Evolutionary conservation across 2,329 filamentous ascomycete species (phyloP).

Genomic region (Metarhizium robertsii): DNA sequence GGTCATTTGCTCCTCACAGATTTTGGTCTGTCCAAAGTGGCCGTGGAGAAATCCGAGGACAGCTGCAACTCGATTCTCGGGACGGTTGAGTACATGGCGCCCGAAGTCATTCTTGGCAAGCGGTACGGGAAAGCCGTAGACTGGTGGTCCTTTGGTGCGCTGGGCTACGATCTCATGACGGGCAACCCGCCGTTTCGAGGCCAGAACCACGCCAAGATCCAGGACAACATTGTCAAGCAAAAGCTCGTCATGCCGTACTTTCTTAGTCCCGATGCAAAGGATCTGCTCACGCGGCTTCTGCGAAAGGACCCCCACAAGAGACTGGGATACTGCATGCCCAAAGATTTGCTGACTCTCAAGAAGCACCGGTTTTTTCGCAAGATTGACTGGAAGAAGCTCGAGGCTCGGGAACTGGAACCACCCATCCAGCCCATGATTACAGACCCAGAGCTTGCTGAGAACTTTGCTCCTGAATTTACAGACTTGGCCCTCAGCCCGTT

Average conservation of each 20-base stretch:
- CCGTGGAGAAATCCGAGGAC: slow-evolving; percentile 50
- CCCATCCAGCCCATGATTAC: slow-evolving; percentile 92
- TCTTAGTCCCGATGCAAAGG: slow-evolving; percentile 84
- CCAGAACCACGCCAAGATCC: slow-evolving; percentile 87
- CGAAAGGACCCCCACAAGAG: slow-evolving; percentile 89
- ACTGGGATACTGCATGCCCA: slow-evolving; percentile 78
- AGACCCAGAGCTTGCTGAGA: slow-evolving; percentile 91
- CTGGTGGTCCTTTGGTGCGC: slow-evolving; percentile 95
- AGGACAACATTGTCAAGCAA: slow-evolving; percentile 90
- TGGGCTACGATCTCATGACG: slow-evolving; percentile 87
- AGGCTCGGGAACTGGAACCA: slow-evolving; percentile 70
- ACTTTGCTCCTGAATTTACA: slow-evolving; percentile 91
- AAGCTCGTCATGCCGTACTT: slow-evolving; percentile 87
- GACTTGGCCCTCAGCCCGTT: slow-evolving; percentile 72
- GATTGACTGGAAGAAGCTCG: slow-evolving; percentile 88
- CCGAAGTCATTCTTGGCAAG: slow-evolving; percentile 80
- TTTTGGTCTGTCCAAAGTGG: slow-evolving; percentile 93
- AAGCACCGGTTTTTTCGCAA: slow-evolving; percentile 93
- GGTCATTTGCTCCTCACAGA: slow-evolving; percentile 93
- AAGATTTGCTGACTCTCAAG: slow-evolving; percentile 79
- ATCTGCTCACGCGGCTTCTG: slow-evolving; percentile 79
- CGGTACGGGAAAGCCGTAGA: slow-evolving; percentile 92
- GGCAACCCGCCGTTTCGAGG: slow-evolving; percentile 86
- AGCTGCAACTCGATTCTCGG: slow-evolving; percentile 83
- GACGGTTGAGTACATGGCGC: slow-evolving; percentile 98